Base-by-base conservation (phyloP, 345 rosid genomes). In the Sapria himalayana region DNA sequence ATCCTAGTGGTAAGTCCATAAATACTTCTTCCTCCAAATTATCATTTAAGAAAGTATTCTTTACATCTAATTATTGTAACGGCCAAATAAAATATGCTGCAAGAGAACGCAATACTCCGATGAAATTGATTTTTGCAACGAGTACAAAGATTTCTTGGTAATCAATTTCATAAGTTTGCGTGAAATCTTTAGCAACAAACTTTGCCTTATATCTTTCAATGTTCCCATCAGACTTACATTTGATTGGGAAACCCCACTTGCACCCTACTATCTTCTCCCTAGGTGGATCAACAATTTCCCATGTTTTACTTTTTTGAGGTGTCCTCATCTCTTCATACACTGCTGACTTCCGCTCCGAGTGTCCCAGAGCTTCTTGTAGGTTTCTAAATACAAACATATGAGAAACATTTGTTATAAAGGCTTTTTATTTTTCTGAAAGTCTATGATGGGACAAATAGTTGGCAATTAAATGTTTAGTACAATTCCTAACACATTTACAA, bases 401-500 rank as follows among this genome's bases (percentile, higher is more conserved):
- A 12, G 12, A 33, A 33, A 12, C 14, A 9, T 33, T 4, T 9
- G 36, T 27, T 5, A 5, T 27, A 27, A 27, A 27, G 5, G 31
- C 31, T 11, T 11, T 27, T 5, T 11, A 12, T 9, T 33, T 4
- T 5, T 33, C 8, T 9, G n/a, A 12, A 12, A 12, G 4, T 12
- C n/a, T 33, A 33, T 33, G 36, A 33, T 33, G 14, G 10, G 36
- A 33, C 36, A 33, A 33, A 33, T 33, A 33, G 10, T 33, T 27
- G 11, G 31, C 31, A 27, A 27, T 27, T 5, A 9, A 9, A 27
- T 27, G 31, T 27, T 27, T 27, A 27, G 31, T 27, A 5, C 31
- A 27, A 27, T 6, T 27, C 7, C 5, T 6, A 9, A 5, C 11
- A 5, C 36, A 9, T 33, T 33, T 12, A 4, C 4, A 33, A 12